Conservation (phyloP, 306 rosid genomes). For the Psophocarpus tetragonolobus region DNA sequence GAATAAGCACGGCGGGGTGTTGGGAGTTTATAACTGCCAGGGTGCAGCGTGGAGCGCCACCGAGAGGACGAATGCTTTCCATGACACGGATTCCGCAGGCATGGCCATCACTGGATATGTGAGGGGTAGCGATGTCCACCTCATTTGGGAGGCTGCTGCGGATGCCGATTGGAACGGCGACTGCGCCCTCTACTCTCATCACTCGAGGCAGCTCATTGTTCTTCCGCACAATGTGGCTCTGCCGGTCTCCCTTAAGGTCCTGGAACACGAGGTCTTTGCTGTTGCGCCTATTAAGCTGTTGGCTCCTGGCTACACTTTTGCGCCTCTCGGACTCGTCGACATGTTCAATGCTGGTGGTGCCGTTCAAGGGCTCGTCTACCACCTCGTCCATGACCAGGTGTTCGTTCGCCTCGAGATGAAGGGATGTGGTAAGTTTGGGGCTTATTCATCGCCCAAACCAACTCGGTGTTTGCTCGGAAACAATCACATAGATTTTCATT, state of each 20-base stretch:
- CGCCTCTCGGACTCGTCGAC: slow-evolving; percentile 71
- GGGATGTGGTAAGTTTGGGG: slow-evolving; percentile 83
- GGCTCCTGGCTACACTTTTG: slow-evolving; percentile 52
- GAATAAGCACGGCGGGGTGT: slow-evolving; percentile 73
- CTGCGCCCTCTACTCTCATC: slow-evolving; percentile 56
- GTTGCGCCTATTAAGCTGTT: slow-evolving; percentile 70
- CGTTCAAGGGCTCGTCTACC: slow-evolving; percentile 60
- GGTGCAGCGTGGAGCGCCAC: slow-evolving; percentile 88
- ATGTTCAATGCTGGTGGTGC: slow-evolving; percentile 95
- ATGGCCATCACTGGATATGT: slow-evolving; percentile 57
- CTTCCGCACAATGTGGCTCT: slow-evolving; percentile 68
- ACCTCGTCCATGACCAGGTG: slow-evolving; percentile 28
- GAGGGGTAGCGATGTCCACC: slow-evolving; percentile 74
- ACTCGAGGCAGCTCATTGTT: slow-evolving; percentile 46
- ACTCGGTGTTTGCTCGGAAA: slow-evolving; percentile 55
- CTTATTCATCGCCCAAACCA: slow-evolving; percentile 66
- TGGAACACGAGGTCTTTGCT: slow-evolving; percentile 71
- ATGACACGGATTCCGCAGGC: slow-evolving; percentile 46
- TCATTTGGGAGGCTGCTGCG: slow-evolving; percentile 44
- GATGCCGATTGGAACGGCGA: slow-evolving; percentile 67
- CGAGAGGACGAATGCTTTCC: slow-evolving; percentile 73
- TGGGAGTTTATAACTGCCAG: slow-evolving; percentile 91
- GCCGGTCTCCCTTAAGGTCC: slow-evolving; percentile 74
- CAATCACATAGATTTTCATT: slow-evolving; percentile 45
- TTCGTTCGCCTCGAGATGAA: slow-evolving; percentile 63